A percentile compares a stretch with the other conserved stretches of the same genome.
Conservation (phyloP, 441 rosid species). For the Mallotus japonicus region DNA sequence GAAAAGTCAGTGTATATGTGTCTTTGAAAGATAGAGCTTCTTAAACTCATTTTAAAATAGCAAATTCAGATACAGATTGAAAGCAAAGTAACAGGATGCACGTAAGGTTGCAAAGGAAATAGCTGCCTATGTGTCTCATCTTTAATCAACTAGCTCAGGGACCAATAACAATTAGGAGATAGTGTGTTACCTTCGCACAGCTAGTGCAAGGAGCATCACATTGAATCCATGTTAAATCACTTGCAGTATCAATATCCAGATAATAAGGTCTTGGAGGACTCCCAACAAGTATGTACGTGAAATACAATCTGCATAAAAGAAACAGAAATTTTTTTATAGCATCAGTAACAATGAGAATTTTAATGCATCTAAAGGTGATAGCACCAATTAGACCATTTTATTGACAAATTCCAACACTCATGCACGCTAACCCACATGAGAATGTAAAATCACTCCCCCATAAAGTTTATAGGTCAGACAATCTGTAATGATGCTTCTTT, state of each 20-base stretch:
- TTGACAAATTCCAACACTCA: conserved; percentile 1
- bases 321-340: background rate
- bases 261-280: conserved; percentile 57
- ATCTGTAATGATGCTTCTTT: background rate
- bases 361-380: conserved; percentile 6
- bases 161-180: background rate
- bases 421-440: background rate
- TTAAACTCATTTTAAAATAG: background rate
- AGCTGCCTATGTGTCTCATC: background rate
- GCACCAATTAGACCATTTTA: background rate
- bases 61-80: background rate
- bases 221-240: conserved; percentile 94
- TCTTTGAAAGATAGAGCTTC: background rate
- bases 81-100: background rate
- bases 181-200: conserved; percentile 69
- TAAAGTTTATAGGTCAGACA: background rate
- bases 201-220: conserved; percentile 94
- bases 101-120: background rate
- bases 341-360: background rate
- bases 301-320: conserved; percentile 56
- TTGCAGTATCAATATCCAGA: conserved; percentile 90
- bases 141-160: conserved; percentile 6
- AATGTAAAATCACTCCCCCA: background rate
- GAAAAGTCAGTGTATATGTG: no score
- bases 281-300: conserved; percentile 66